phyloP scores from a whole-genome alignment of 2,329 filamentous ascomycete species.

The Aspergillus sp. region DNA sequence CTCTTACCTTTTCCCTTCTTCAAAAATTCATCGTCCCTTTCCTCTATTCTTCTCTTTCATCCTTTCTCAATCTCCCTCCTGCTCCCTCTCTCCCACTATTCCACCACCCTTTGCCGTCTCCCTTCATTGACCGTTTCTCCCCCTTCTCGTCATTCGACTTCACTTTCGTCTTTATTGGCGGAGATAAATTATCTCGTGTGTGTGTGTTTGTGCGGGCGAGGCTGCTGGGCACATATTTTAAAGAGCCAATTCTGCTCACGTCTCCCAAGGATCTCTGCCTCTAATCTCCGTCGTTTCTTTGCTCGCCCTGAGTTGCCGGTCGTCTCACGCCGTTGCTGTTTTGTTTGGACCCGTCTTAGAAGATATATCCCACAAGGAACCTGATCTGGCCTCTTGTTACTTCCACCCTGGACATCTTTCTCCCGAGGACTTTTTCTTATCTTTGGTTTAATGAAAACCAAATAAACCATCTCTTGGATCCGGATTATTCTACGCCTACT shows the following conservation, averaged over 20 bases:
- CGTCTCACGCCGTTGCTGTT: neutral
- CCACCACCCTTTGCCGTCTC: conserved; percentile 9
- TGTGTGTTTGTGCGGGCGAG: neutral
- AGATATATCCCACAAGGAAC: neutral
- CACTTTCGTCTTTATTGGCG: conserved; percentile 3
- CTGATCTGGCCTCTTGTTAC: neutral
- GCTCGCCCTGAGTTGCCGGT: neutral
- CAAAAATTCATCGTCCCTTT: conserved; percentile 14
- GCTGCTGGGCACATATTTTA: neutral
- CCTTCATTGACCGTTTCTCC: conserved; percentile 9
- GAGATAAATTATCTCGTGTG: neutral
- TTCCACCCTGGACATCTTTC: neutral
- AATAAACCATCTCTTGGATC: conserved; percentile 3
- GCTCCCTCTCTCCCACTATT: conserved; percentile 21
- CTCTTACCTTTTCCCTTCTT: conserved; percentile 3
- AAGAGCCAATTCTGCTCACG: neutral
- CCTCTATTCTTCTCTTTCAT: conserved; percentile 16
- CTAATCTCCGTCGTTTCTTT: neutral
- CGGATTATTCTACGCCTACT: neutral
- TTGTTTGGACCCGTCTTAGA: neutral
- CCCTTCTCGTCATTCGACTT: conserved; percentile 3
- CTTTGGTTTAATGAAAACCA: neutral
- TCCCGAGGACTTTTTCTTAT: neutral
- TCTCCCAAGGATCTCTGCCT: neutral
- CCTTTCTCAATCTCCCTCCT: conserved; percentile 12